A percentile compares a stretch with the other conserved stretches of the same genome.
Conservation (phyloP, 352 stramenopile species). For the Phytophthora colocasiae region DNA sequence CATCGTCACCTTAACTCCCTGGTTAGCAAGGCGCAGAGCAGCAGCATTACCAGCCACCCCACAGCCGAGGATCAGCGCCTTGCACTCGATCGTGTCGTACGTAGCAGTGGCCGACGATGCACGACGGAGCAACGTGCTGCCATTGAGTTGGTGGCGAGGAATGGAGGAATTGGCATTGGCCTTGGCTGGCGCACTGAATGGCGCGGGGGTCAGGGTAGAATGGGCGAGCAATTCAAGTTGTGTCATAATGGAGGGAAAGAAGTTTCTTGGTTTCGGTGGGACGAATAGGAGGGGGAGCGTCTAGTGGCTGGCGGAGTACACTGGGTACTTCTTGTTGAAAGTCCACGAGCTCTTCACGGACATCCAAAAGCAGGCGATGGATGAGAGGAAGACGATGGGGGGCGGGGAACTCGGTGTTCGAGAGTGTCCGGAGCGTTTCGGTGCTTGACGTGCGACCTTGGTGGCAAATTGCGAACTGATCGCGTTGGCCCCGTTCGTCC, state of each 20-base stretch:
- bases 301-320: slow-evolving; percentile 77
- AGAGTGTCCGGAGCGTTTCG: slow-evolving; percentile 25
- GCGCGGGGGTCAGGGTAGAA: slow-evolving; percentile 21
- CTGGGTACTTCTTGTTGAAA: slow-evolving; percentile 88
- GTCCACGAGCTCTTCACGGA: slow-evolving; percentile 85
- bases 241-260: slow-evolving; percentile 43
- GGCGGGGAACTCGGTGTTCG: slow-evolving; percentile 25
- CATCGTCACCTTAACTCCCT: slow-evolving; percentile 85
- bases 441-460: slow-evolving; percentile 35
- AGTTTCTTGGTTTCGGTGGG: slow-evolving; percentile 13
- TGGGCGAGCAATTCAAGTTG: slow-evolving; percentile 56
- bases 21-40: slow-evolving; percentile 77
- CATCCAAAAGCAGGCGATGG: slow-evolving; percentile 57
- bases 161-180: slow-evolving; percentile 36
- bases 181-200: slow-evolving; percentile 39
- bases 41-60: slow-evolving; percentile 81
- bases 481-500: slow-evolving; percentile 30
- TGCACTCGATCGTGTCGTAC: slow-evolving; percentile 67
- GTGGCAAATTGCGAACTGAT: slow-evolving; percentile 66
- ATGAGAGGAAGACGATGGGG: slow-evolving; percentile 19
- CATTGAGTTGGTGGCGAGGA: slow-evolving; percentile 47
- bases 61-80: slow-evolving; percentile 78
- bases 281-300: not conserved
- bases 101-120: slow-evolving; percentile 40
- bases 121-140: slow-evolving; percentile 37